These are phyloP conservation scores for Kwoniella shivajii DNA, from an alignment of 1,284 basidiomycete species.

Conservation along the genomic window DNA sequence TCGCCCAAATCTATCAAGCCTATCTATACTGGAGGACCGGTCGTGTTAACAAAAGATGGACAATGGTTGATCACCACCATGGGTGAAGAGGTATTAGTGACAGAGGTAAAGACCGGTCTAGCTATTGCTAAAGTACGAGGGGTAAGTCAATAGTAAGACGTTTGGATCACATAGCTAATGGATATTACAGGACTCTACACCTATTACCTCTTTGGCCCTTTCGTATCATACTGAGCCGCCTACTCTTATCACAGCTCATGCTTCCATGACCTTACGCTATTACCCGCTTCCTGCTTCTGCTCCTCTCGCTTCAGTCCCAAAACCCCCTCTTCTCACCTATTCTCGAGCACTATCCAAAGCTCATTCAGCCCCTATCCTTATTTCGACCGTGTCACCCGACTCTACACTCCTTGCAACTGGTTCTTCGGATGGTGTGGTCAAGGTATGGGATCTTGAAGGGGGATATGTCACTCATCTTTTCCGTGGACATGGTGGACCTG, in stretches of 20 bases:
- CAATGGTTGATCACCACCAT: conserved; percentile 80
- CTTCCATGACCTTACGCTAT: conserved; percentile 58
- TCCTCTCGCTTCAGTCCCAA: conserved; percentile 16
- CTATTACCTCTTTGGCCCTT: conserved; percentile 57
- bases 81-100: conserved; percentile 79
- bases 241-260: conserved; percentile 57
- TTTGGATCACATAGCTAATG: not conserved
- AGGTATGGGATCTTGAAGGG: conserved; percentile 89
- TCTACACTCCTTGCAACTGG: conserved; percentile 91
- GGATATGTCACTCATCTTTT: conserved; percentile 94
- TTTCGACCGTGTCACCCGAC: conserved; percentile 81
- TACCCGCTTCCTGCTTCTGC: conserved; percentile 53
- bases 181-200: conserved; percentile 56
- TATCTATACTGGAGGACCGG: conserved; percentile 83
- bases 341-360: conserved; percentile 75
- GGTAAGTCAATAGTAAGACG: conserved; percentile 58
- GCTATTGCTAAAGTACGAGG: conserved; percentile 78
- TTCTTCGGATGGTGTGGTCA: conserved; percentile 91
- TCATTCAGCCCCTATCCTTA: conserved; percentile 90
- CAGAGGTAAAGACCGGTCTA: conserved; percentile 71
- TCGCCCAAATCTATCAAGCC: conserved; percentile 59
- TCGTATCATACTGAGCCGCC: conserved; percentile 52
- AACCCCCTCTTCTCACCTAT: conserved; percentile 56
- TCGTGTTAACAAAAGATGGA: conserved; percentile 79
- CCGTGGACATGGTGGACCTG: conserved; percentile 93